Evolutionary conservation across 306 rosid genomes (phyloP).

Genomic region (Dalbergia cultrata): DNA sequence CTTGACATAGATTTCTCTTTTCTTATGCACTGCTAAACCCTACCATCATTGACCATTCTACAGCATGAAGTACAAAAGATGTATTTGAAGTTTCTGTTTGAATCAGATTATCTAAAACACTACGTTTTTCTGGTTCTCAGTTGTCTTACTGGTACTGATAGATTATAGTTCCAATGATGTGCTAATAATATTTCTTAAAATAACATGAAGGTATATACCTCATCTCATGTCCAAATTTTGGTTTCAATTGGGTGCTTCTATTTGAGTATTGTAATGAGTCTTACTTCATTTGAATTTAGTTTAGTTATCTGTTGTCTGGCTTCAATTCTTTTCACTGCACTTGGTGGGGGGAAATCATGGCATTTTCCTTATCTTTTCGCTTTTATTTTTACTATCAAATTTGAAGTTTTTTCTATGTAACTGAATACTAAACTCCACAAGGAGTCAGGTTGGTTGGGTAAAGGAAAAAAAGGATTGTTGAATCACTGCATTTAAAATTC

Average conservation of each 20-base stretch:
- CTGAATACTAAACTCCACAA: constrained; percentile 19
- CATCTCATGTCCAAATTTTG: constrained; percentile 31
- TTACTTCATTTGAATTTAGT: constrained; percentile 21
- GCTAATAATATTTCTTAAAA: constrained; percentile 17
- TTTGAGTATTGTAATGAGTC: neutral
- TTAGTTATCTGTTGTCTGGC: constrained; percentile 21
- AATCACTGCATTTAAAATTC: constrained; percentile 34
- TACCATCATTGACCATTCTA: neutral
- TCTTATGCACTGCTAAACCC: neutral
- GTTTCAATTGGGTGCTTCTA: neutral
- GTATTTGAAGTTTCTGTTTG: constrained; percentile 12
- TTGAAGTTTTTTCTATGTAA: constrained; percentile 18
- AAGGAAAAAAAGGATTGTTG: neutral
- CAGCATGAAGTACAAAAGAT: constrained; percentile 19
- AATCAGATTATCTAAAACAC: constrained; percentile 26
- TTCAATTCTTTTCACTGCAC: constrained; percentile 30
- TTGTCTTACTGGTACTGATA: constrained; percentile 19
- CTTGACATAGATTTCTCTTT: neutral
- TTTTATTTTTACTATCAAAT: constrained; percentile 27
- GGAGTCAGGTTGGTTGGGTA: neutral
- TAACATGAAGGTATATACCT: neutral
- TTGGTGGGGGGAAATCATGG: neutral
- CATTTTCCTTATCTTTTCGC: constrained; percentile 3
- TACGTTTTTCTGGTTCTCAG: constrained; percentile 1
- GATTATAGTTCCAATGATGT: neutral